Percentiles rank a stretch among this genome's conserved stretches.
phyloP scores from a whole-genome alignment of 805 yeast species.

The Maudiozyma turicensis region DNA sequence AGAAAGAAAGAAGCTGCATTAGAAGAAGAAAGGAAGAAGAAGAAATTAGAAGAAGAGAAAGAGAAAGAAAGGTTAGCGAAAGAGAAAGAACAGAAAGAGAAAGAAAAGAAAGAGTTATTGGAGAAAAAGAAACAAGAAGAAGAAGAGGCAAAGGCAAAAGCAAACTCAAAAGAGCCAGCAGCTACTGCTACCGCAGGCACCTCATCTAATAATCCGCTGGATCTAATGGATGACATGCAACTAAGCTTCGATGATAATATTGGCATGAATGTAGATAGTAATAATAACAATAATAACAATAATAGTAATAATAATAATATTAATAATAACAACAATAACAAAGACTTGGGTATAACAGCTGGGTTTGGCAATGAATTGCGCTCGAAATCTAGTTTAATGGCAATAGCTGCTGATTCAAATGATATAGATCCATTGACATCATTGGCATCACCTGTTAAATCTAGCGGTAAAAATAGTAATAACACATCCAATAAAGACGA shows the following conservation, averaged over 20 bases:
- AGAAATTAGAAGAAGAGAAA: slow-evolving; percentile 10
- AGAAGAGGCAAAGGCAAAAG: slow-evolving; percentile 1
- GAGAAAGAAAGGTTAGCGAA: slow-evolving; percentile 6
- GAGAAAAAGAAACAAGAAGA: neutral
- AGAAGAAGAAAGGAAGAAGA: slow-evolving; percentile 12
- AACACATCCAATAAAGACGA: slow-evolving; percentile 1
- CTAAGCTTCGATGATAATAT: slow-evolving; percentile 7
- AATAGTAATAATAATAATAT: neutral
- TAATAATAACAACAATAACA: too few relatives aligned
- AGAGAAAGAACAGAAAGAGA: slow-evolving; percentile 6
- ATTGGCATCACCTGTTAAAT: neutral
- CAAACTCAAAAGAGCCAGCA: slow-evolving; percentile 1
- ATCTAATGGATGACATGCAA: slow-evolving; percentile 7
- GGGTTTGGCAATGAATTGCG: neutral
- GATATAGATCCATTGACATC: neutral
- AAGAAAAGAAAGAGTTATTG: slow-evolving; percentile 1
- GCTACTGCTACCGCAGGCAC: slow-evolving; percentile 1
- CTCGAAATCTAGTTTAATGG: neutral
- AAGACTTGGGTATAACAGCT: neutral
- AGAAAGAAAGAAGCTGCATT: slow-evolving; percentile 19
- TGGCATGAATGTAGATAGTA: neutral
- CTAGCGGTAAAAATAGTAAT: neutral
- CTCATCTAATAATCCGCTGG: neutral
- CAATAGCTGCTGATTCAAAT: neutral
- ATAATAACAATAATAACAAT: neutral